A percentile compares a stretch with the other conserved stretches of the same genome.
Conservation (phyloP, 352 stramenopile species). For the Pseudoperonospora humuli region DNA sequence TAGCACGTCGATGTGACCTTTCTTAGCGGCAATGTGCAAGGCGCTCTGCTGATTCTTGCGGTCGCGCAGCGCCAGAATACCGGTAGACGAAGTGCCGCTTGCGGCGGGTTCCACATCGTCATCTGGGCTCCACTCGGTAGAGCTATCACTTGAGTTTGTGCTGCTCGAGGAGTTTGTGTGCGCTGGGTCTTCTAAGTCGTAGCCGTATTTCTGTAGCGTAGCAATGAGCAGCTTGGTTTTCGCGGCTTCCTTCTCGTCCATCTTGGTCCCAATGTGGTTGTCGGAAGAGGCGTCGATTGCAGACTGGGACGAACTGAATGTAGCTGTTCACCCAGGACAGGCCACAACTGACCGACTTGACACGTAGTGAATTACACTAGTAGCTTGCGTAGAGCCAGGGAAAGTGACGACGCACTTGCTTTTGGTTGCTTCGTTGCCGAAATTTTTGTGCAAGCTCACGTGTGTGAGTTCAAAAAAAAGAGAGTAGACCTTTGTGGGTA, state of each 20-base stretch:
- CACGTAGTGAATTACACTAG: not conserved
- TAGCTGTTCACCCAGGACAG: conserved; percentile 12
- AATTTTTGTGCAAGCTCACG: conserved; percentile 16
- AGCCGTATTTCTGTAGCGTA: conserved; percentile 80
- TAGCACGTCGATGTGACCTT: conserved; percentile 76
- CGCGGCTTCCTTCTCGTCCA: conserved; percentile 42
- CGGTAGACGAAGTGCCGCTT: conserved; percentile 33
- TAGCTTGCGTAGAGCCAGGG: conserved; percentile 5
- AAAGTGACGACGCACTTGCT: not conserved
- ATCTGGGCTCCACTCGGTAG: conserved; percentile 31
- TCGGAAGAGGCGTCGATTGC: conserved; percentile 6
- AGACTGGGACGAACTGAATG: conserved; percentile 11
- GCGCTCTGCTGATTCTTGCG: conserved; percentile 82
- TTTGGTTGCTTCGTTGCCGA: conserved; percentile 3
- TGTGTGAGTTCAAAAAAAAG: conserved; percentile 23
- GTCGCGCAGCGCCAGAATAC: conserved; percentile 71
- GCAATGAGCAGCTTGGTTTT: conserved; percentile 68
- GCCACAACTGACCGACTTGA: conserved; percentile 9
- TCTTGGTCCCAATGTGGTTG: conserved; percentile 11
- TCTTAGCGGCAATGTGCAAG: conserved; percentile 77
- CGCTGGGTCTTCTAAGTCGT: conserved; percentile 49
- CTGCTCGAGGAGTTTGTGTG: conserved; percentile 18
- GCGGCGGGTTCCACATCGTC: conserved; percentile 19
- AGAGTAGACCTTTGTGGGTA: conserved; percentile 2
- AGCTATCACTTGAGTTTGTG: conserved; percentile 25